phyloP scores from a whole-genome alignment of 306 rosid species.

The Spatholobus suberectus region DNA sequence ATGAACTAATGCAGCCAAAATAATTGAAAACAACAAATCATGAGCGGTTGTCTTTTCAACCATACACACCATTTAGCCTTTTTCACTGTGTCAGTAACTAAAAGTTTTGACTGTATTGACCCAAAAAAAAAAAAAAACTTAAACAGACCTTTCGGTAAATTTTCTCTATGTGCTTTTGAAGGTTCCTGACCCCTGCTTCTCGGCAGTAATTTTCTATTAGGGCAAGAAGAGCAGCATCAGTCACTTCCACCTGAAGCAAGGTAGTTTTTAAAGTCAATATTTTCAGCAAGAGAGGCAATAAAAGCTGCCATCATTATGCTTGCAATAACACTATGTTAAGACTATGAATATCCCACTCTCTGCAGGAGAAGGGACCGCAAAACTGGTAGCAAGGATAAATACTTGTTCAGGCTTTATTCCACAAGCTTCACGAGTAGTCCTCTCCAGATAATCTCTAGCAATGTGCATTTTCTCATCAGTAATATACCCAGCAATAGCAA shows the following conservation, averaged over 20 bases:
- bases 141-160: constrained; percentile 87
- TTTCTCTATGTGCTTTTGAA: constrained; percentile 95
- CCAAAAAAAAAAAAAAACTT: background rate
- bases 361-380: constrained; percentile 24
- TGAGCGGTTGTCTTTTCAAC: constrained; percentile 19
- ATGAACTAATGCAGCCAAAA: constrained; percentile 14
- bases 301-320: constrained; percentile 17
- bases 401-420: constrained; percentile 94
- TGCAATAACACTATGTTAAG: constrained; percentile 2
- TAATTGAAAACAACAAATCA: background rate
- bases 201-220: constrained; percentile 90
- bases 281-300: constrained; percentile 10
- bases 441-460: constrained; percentile 97
- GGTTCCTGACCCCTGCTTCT: constrained; percentile 95
- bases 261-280: constrained; percentile 20
- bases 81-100: background rate
- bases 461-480: constrained; percentile 99
- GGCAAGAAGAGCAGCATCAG: constrained; percentile 85
- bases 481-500: constrained; percentile 92
- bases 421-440: constrained; percentile 90
- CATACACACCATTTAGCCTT: background rate
- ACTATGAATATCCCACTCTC: constrained; percentile 16
- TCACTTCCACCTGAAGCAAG: constrained; percentile 80
- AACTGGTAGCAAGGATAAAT: constrained; percentile 21
- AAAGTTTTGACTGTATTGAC: constrained; percentile 13